Conservation (phyloP, 176 grass and related monocot genomes). For the Guadua angustifolia region DNA sequence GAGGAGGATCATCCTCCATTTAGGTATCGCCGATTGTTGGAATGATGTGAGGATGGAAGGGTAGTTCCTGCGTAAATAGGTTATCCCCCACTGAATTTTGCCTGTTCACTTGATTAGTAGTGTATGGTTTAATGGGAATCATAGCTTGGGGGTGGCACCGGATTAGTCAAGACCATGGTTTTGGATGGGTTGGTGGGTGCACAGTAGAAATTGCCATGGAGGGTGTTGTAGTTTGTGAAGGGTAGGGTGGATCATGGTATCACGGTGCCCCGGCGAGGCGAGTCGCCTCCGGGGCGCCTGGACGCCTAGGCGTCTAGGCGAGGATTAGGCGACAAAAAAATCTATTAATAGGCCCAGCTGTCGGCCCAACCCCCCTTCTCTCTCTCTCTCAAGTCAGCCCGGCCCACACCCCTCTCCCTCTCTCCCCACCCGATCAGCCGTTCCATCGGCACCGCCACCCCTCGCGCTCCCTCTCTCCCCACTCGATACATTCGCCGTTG, state of each 20-base stretch:
- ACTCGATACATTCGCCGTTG: no score
- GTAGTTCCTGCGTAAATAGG: not conserved
- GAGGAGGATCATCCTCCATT: conserved; percentile 58
- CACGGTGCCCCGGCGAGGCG: no score
- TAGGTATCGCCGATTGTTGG: conserved; percentile 19
- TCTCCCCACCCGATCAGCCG: no score
- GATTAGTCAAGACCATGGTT: not conserved
- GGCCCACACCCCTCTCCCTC: no score
- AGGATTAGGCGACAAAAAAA: no score
- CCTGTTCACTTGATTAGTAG: not conserved
- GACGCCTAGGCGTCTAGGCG: no score
- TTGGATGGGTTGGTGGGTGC: not conserved
- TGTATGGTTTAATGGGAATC: not conserved
- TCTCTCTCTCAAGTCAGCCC: no score
- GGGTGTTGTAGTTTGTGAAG: not conserved
- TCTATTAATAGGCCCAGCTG: no score
- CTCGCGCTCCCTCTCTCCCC: no score
- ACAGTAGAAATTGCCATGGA: not conserved
- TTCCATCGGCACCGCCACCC: no score
- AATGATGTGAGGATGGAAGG: not conserved
- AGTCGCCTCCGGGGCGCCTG: no score
- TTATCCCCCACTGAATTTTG: not conserved
- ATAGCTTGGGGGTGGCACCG: not conserved
- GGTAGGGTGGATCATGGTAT: not conserved
- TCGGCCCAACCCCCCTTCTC: no score